A percentile compares a stretch with the other conserved stretches of the same genome.
These are phyloP conservation scores for Thalassiosira mediterranea DNA, from an alignment of 352 stramenopile genomes.

Conservation along the genomic window DNA sequence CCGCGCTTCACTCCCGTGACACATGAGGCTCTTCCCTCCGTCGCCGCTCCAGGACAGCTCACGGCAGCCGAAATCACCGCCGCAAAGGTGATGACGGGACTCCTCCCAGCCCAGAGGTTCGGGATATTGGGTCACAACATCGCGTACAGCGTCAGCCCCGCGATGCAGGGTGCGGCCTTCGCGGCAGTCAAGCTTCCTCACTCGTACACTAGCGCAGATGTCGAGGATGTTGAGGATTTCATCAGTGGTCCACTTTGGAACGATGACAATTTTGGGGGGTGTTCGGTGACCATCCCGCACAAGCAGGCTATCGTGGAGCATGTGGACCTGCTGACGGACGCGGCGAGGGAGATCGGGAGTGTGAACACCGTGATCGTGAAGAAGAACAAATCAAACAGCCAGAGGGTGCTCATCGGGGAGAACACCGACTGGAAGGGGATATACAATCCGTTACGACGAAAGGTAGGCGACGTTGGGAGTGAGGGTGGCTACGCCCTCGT, in stretches of 20 bases:
- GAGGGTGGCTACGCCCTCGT: constrained; percentile 79
- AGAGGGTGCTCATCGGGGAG: constrained; percentile 87
- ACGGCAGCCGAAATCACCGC: constrained; percentile 93
- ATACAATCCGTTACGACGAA: constrained; percentile 88
- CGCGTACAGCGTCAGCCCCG: constrained; percentile 92
- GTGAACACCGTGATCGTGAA: constrained; percentile 96
- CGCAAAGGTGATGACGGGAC: constrained; percentile 63
- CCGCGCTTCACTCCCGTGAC: constrained; percentile 94
- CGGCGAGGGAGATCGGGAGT: constrained; percentile 95
- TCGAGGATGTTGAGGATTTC: constrained; percentile 81
- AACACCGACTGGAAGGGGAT: constrained; percentile 99
- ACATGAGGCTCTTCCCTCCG: constrained; percentile 90
- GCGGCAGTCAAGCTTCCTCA: constrained; percentile 87
- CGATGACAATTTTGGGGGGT: constrained; percentile 89
- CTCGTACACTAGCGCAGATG: constrained; percentile 86
- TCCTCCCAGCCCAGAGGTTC: constrained; percentile 85
- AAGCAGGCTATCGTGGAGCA: constrained; percentile 94
- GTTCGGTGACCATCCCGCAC: constrained; percentile 97
- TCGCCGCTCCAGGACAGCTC: constrained; percentile 95
- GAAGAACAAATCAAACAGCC: constrained; percentile 61
- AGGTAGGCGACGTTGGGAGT: constrained; percentile 59
- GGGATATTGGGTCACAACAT: constrained; percentile 97
- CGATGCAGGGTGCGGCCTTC: constrained; percentile 97
- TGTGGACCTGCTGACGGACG: constrained; percentile 91
- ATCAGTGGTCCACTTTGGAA: constrained; percentile 81